Base-by-base conservation (phyloP, 495 filamentous ascomycete genomes). In the Daldinia childiae region DNA sequence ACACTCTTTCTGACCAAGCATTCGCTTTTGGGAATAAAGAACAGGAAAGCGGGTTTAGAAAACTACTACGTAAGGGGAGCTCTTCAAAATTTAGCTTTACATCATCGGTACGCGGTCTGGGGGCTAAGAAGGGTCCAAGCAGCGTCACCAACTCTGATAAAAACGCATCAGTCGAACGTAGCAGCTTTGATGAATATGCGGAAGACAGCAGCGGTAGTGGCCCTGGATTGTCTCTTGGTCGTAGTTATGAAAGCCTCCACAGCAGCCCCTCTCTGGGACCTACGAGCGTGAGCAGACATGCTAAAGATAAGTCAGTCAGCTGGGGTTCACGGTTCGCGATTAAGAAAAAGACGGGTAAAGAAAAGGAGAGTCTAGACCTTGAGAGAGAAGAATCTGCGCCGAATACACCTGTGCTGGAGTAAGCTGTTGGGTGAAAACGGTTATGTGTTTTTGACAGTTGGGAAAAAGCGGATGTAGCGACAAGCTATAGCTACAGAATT, bases 1-100 rank as follows among this genome's bases (percentile, higher is more conserved):
- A 88, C 55, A 87, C 88, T 0, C 87, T 89, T 11, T 86, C 87
- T 15, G 92, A 94, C 50, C 85, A 87, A 45, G 82, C 85, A 2
- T 77, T 75, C 2, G 78, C 74, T 7, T 52, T 72, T 57, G 80
- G 78, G 45, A 74, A 62, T 58, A 82, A 86, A 61, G 84, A 87
- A 61, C 75, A 79, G 43, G 84, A 85, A 62, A 82, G 80, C 62
- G 83, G 88, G 3, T 86, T 93, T 43, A 86, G 89, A 66, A 91
- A 92, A 75, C 87, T 94, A 66, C 90, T 91, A 24, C 89, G 92
- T 54, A 94, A 94, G 75, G 87, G 91, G 62, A 92, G 90, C 79
- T 91, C 91, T 19, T 87, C 90, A 77, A 94, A 93, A 78, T 93
- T 93, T 79, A 90, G 89, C 74, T 79, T 89, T 24, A 87, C 90